A percentile compares a stretch with the other conserved stretches of the same genome.
Conservation (phyloP, 2,329 filamentous ascomycete species). For the Trematosphaeria pertusa region DNA sequence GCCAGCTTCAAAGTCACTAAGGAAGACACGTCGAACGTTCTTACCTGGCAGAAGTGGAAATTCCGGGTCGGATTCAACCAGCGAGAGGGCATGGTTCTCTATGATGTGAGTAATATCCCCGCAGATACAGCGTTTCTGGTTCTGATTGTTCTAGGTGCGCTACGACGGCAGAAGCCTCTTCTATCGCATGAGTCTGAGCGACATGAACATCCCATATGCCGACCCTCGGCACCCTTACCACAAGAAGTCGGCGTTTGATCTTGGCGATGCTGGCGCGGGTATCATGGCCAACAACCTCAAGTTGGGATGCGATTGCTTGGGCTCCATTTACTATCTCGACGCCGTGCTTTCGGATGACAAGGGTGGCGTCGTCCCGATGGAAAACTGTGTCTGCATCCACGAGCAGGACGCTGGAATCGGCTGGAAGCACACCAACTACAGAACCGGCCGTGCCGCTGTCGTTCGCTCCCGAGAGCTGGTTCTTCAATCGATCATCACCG, state of each 20-base stretch:
- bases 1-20: constrained; percentile 65
- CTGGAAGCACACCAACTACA: constrained; percentile 76
- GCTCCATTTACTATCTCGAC: constrained; percentile 72
- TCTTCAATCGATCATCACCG: constrained; percentile 73
- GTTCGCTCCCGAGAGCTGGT: constrained; percentile 70
- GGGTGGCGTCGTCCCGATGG: constrained; percentile 64
- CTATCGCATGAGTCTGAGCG: constrained; percentile 70
- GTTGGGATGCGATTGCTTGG: constrained; percentile 74
- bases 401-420: constrained; percentile 74
- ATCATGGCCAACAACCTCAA: constrained; percentile 73
- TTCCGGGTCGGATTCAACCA: constrained; percentile 74
- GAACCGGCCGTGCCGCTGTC: constrained; percentile 68
- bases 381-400: constrained; percentile 74
- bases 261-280: constrained; percentile 71
- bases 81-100: constrained; percentile 72
- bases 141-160: constrained; percentile 38
- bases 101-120: constrained; percentile 61
- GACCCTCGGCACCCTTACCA: constrained; percentile 73
- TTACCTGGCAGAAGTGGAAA: constrained; percentile 75
- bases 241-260: constrained; percentile 74
- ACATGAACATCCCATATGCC: constrained; percentile 70
- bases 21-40: constrained; percentile 60
- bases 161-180: constrained; percentile 71
- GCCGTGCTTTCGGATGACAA: constrained; percentile 66
- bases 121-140: constrained; percentile 20